Conservation (phyloP, 805 yeast genomes). For the Pichia kluyveri region DNA sequence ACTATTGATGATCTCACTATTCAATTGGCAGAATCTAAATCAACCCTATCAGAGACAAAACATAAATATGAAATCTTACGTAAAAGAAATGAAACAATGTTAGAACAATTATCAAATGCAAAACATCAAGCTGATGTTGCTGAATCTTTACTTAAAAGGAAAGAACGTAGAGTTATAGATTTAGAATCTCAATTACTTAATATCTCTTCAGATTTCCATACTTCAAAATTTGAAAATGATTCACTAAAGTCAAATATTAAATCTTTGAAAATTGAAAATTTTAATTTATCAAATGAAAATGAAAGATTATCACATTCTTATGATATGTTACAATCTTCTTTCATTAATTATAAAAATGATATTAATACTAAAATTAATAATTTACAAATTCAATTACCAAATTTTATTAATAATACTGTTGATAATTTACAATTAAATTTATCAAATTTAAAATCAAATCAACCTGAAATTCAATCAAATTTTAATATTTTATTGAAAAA, state of each 20-base stretch:
- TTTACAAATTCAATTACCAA: slow-evolving; percentile 29
- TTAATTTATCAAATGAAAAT: slow-evolving; percentile 37
- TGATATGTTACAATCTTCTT: slow-evolving; percentile 45
- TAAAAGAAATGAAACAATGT: slow-evolving; percentile 42
- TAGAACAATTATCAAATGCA: slow-evolving; percentile 58
- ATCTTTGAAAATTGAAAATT: slow-evolving; percentile 38
- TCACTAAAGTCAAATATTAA: slow-evolving; percentile 41
- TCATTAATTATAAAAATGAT: slow-evolving; percentile 39
- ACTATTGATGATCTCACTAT: slow-evolving; percentile 22
- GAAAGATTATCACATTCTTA: slow-evolving; percentile 51
- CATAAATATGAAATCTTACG: slow-evolving; percentile 39
- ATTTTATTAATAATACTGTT: slow-evolving; percentile 30
- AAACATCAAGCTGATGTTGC: slow-evolving; percentile 75
- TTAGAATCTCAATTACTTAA: slow-evolving; percentile 51
- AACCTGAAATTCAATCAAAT: slow-evolving; percentile 40
- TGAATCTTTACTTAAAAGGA: slow-evolving; percentile 56
- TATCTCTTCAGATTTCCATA: slow-evolving; percentile 37
- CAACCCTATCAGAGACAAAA: slow-evolving; percentile 36
- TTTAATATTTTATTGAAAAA: slow-evolving; percentile 40
- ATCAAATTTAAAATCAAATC: slow-evolving; percentile 32
- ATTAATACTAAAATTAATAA: slow-evolving; percentile 35
- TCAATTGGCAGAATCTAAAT: slow-evolving; percentile 16
- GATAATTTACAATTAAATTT: slow-evolving; percentile 29
- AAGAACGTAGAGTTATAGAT: slow-evolving; percentile 59
- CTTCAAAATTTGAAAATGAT: slow-evolving; percentile 39